Base-by-base conservation (phyloP, 2,329 filamentous ascomycete genomes). In the Rhynchosporium graminicola region DNA sequence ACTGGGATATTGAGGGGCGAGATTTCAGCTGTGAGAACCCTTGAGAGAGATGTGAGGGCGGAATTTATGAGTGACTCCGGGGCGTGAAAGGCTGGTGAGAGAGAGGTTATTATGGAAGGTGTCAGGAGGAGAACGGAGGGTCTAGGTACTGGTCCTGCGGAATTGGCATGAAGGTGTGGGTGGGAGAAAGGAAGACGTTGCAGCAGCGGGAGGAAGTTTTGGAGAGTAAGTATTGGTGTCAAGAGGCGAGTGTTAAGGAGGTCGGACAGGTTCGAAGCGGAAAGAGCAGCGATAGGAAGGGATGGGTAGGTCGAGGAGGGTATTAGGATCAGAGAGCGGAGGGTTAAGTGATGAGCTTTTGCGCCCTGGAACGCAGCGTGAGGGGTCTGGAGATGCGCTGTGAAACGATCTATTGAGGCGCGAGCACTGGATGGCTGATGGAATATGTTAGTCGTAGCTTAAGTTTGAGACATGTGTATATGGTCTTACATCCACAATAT, bases 231-330 rank as follows among this genome's bases (percentile, higher is more conserved):
- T 68, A 98, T 92, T 1, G 94, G 94, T 62, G 92, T 90, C 60
- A 98, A 83, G 12, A 99, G 84, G 72, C 96, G 93, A 15, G 92
- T 94, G 76, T 97, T 97, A 75, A 98, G 87, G 40, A 92, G 88
- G 73, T 97, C 92, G 67, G 91, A 91, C 79, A 96, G 95, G 70
- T 86, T 88, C 36, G 91, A 90, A 0, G 91, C 87, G 6, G 91
- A 87, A 63, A 97, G 88, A 3, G 91, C 93, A 65, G 92, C 91
- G 65, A 98, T 89, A 26, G 91, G 90, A 3, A 90, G 91, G 31
- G 89, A 88, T 58, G 91, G 89, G 75, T 93, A 96, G 72, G 89
- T 87, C 29, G 89, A 81, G 29, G 88, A 90, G 2, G 94, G 94
- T 29, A 97, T 89, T 66, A 98, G 80, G 59, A 99, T 85, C 59